Percentiles rank a stretch among this genome's conserved stretches.
Evolutionary conservation across 768 basidiomycete genomes (phyloP).

Genomic region (Russula abietina): DNA sequence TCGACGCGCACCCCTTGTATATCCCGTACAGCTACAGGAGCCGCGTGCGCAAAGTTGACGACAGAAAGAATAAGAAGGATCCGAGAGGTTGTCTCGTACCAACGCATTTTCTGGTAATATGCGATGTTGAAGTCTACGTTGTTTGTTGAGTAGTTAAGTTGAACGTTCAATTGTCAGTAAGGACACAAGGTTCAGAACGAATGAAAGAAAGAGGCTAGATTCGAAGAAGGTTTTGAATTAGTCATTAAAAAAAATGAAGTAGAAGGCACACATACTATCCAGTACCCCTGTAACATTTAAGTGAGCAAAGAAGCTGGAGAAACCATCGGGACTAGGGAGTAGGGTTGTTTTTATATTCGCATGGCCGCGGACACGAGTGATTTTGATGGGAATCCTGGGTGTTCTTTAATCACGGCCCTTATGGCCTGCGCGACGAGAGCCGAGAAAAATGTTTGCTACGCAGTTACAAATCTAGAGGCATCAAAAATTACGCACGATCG

Average conservation of each 20-base stretch:
- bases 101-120: neutral
- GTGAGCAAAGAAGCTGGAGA: conserved; percentile 5
- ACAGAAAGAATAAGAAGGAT: neutral
- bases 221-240: too few relatives aligned
- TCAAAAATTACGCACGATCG: too few relatives aligned
- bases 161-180: neutral
- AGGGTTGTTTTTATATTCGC: neutral
- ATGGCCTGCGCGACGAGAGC: too few relatives aligned
- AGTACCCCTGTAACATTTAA: conserved; percentile 2
- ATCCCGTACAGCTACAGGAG: neutral
- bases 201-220: too few relatives aligned
- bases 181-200: neutral
- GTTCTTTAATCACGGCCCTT: too few relatives aligned
- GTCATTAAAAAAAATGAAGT: too few relatives aligned
- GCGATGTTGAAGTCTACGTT: neutral
- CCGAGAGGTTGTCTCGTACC: neutral
- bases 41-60: neutral
- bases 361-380: too few relatives aligned
- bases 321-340: too few relatives aligned
- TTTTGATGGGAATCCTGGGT: too few relatives aligned
- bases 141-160: neutral
- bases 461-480: too few relatives aligned
- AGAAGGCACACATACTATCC: conserved; percentile 3
- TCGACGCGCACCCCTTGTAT: too few relatives aligned
- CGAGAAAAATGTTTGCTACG: too few relatives aligned